Conservation (phyloP, 2,329 filamentous ascomycete species). For the Aspergillus pseudotamarii region DNA sequence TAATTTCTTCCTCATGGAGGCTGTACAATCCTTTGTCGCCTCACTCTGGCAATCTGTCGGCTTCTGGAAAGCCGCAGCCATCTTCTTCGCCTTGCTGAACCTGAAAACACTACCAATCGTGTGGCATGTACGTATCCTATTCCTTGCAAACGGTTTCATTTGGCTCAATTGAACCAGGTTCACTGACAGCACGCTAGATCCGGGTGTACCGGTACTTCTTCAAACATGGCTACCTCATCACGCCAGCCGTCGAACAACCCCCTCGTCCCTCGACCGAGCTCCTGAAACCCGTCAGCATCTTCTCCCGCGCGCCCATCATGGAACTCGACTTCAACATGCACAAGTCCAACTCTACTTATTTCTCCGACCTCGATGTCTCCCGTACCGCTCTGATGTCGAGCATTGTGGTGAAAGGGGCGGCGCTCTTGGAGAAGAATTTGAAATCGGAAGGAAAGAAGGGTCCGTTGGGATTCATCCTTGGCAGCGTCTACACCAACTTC, state of each 20-base stretch:
- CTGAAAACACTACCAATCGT: constrained; percentile 31
- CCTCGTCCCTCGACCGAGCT: constrained; percentile 51
- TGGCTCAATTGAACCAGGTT: neutral
- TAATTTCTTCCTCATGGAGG: constrained; percentile 11
- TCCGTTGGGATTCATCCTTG: constrained; percentile 66
- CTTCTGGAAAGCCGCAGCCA: constrained; percentile 28
- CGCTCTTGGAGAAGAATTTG: constrained; percentile 53
- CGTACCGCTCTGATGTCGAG: constrained; percentile 76
- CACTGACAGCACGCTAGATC: constrained; percentile 42
- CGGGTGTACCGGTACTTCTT: constrained; percentile 62
- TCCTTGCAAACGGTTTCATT: neutral
- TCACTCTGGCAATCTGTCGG: constrained; percentile 16
- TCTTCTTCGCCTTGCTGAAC: constrained; percentile 31
- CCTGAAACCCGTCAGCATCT: constrained; percentile 70
- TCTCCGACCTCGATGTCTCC: constrained; percentile 78
- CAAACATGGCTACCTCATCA: constrained; percentile 53
- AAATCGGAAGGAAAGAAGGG: constrained; percentile 49
- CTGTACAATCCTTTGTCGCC: constrained; percentile 14
- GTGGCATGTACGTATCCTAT: constrained; percentile 33
- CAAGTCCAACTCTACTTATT: constrained; percentile 81
- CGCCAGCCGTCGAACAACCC: constrained; percentile 40
- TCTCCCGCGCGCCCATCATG: constrained; percentile 65
- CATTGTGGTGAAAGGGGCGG: constrained; percentile 60
- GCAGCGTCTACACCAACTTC: constrained; percentile 71
- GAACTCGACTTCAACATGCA: constrained; percentile 85